phyloP scores from a whole-genome alignment of 1,284 basidiomycete genomes.

The Apiotrichum veenhuisii region DNA sequence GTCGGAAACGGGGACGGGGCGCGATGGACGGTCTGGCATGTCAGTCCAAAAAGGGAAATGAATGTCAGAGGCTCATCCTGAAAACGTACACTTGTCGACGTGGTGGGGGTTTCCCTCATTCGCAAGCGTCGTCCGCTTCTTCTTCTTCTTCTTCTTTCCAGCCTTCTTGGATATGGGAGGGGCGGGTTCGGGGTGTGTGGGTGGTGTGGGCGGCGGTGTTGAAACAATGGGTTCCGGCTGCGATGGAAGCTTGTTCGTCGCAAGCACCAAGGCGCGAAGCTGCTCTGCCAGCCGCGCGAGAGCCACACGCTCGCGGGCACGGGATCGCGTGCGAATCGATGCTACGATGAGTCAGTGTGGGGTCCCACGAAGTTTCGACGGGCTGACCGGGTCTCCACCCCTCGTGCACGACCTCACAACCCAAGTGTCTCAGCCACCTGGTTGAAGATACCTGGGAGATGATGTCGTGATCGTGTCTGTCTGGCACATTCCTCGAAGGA shows the following conservation, averaged over 20 bases:
- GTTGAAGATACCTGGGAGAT: too few relatives aligned
- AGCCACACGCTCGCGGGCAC: conserved; percentile 26
- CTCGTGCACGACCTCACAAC: too few relatives aligned
- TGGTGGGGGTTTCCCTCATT: conserved; percentile 88
- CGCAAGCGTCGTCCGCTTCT: conserved; percentile 76
- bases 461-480: too few relatives aligned
- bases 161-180: conserved; percentile 36
- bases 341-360: conserved; percentile 20
- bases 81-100: conserved; percentile 61
- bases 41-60: not conserved
- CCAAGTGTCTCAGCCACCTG: too few relatives aligned
- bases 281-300: conserved; percentile 37
- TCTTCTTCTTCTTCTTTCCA: conserved; percentile 67
- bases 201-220: not conserved
- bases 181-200: not conserved
- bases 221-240: conserved; percentile 10
- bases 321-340: conserved; percentile 20
- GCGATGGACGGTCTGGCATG: conserved; percentile 44
- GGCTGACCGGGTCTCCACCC: too few relatives aligned
- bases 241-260: conserved; percentile 23
- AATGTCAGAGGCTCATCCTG: not conserved
- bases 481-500: too few relatives aligned
- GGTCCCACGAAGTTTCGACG: too few relatives aligned
- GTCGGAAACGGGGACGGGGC: conserved; percentile 25
- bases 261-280: conserved; percentile 35